Percentiles rank a stretch among this genome's conserved stretches.
Conservation (phyloP, 345 rosid species). For the Camelina sativa region DNA sequence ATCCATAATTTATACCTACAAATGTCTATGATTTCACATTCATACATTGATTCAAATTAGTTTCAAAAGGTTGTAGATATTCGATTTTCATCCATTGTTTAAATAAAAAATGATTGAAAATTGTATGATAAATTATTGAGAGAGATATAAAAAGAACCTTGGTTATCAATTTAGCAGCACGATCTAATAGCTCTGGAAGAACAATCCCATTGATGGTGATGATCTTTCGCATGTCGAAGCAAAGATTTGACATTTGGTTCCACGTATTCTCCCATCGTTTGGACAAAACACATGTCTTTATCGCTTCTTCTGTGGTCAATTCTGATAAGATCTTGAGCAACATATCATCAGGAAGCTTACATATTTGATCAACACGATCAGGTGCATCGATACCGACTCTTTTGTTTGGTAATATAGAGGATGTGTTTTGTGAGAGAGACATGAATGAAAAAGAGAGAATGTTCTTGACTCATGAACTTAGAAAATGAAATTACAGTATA, state of each 20-base stretch:
- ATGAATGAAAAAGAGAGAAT: background rate
- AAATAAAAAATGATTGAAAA: background rate
- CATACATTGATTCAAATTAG: background rate
- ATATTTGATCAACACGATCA: background rate
- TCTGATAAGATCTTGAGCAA: constrained; percentile 5
- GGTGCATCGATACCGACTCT: background rate
- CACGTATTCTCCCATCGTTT: constrained; percentile 3
- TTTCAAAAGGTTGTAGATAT: background rate
- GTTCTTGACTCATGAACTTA: background rate
- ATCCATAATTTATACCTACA: background rate
- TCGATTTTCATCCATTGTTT: background rate
- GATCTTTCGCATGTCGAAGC: background rate
- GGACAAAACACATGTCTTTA: constrained; percentile 23
- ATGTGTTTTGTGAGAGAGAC: constrained; percentile 10
- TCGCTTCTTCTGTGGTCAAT: constrained; percentile 1
- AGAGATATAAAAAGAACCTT: background rate
- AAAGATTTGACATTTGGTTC: background rate
- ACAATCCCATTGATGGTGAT: background rate
- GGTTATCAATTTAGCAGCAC: background rate
- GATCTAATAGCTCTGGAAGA: background rate
- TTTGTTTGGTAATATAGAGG: background rate
- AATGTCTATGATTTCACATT: background rate
- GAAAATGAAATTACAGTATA: background rate
- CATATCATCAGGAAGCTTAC: constrained; percentile 6
- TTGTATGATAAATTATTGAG: background rate